Evolutionary conservation across 1,139 yeast genomes (phyloP), one percentile per base, ranked within the genome.

Genomic region (Spathaspora jeffriesii): DNA sequence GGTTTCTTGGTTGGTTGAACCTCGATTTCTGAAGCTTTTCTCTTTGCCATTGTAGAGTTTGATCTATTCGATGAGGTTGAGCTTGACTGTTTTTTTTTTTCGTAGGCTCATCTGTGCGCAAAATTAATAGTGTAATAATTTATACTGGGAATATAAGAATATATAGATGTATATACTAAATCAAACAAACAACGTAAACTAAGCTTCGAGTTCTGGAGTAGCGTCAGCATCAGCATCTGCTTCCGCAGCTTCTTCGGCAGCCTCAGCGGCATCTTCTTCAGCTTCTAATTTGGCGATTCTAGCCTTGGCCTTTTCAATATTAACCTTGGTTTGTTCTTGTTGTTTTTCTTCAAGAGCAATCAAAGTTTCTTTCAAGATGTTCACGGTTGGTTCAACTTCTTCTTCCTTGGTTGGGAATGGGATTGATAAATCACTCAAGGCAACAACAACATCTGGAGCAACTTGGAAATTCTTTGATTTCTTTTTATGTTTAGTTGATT

Each of bases 391-490:
- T 43, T 86, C 77, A 54, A 88, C 84, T 48, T 88, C 96, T 23
- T 85, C 95, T 57, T 81, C 74, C 60, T 85, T 80, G 52, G 85
- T 76, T 63, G 99, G 99, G 57, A 92, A 82, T 46, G 88, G 77
- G 54, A 93, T 81, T 53, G 85, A 84, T 65, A 92, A 81, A 60
- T 87, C 85, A 53, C 90, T 78, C 59, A 95, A 81, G 50, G 88
- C 81, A 55, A 86, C 85, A 61, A 93, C 85, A 54, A 90, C 79
- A 53, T 85, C 86, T 50, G 96, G 87, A 63, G 92, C 93, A 60
- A 93, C 81, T 52, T 85, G 78, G 66, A 91, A 85, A 52, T 62
- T 64, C 63, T 73, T 73, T 38, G 67, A 52, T 47, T 65, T 63
- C 69, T 81, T 81, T 61, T 72, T 72, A 41, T 66, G 54, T 31